phyloP scores from a whole-genome alignment of 2,329 filamentous ascomycete species.

The Myriosclerotinia curreyana region DNA sequence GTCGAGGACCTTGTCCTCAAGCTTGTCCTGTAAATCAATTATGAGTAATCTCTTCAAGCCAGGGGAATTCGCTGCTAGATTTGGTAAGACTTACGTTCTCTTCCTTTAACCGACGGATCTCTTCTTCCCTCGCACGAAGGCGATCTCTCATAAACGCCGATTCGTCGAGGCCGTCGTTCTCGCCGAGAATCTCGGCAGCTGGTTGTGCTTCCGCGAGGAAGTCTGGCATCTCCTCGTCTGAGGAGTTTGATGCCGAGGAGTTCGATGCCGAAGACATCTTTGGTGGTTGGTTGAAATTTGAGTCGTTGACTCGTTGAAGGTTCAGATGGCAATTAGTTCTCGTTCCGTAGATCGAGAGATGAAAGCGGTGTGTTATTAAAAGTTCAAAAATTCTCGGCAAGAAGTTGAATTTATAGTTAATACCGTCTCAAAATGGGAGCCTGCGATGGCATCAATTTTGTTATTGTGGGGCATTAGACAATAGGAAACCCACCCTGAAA shows the following conservation, averaged over 20 bases:
- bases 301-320: background rate
- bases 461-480: background rate
- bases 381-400: background rate
- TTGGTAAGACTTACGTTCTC: background rate
- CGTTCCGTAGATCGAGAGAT: background rate
- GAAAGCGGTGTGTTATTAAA: background rate
- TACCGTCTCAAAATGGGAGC: background rate
- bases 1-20: background rate
- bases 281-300: background rate
- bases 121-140: background rate
- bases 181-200: background rate
- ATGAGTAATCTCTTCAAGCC: background rate
- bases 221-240: background rate
- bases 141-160: background rate
- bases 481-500: background rate
- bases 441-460: background rate
- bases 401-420: background rate
- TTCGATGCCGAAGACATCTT: background rate
- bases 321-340: background rate
- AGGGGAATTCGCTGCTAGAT: background rate
- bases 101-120: background rate
- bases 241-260: background rate
- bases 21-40: background rate
- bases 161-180: background rate
- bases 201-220: background rate